These are phyloP conservation scores for Trichophyton mentagrophytes DNA, from an alignment of 2,329 filamentous ascomycete species.

Conservation along the genomic window DNA sequence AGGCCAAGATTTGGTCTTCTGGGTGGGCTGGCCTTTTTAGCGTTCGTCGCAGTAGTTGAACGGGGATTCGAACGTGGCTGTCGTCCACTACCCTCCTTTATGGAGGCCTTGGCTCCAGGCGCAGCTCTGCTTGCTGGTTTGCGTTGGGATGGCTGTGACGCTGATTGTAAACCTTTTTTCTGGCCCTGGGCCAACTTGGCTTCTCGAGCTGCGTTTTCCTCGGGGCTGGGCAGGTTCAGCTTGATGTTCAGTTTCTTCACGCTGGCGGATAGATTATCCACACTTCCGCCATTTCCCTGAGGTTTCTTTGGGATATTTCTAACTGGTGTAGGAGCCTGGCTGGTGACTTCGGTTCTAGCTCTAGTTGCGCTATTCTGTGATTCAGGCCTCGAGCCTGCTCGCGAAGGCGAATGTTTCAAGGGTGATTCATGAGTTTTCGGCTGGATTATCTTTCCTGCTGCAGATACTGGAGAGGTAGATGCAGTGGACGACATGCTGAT, in stretches of 20 bases:
- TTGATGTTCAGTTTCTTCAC: constrained; percentile 44
- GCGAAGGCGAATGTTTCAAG: background rate
- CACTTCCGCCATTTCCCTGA: background rate
- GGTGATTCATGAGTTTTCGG: background rate
- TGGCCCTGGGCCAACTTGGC: constrained; percentile 29
- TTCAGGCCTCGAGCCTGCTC: background rate
- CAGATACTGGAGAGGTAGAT: constrained; percentile 2
- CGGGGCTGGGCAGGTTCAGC: constrained; percentile 44
- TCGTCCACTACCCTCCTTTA: background rate
- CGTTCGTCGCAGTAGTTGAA: background rate
- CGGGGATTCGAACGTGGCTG: background rate
- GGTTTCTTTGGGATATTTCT: background rate
- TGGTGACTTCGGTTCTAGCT: background rate
- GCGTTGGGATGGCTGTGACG: background rate
- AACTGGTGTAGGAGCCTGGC: background rate
- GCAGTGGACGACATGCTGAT: constrained; percentile 23
- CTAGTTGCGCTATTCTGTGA: background rate
- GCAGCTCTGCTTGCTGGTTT: background rate
- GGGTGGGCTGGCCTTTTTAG: background rate
- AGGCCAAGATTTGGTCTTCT: background rate
- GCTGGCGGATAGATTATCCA: constrained; percentile 39
- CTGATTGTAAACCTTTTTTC: constrained; percentile 18
- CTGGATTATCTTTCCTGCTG: background rate
- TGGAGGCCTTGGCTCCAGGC: background rate
- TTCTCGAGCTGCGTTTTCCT: constrained; percentile 44